These are phyloP conservation scores for Emmonsiellopsis sp. DNA, from an alignment of 2,329 filamentous ascomycete genomes.

Conservation along the genomic window DNA sequence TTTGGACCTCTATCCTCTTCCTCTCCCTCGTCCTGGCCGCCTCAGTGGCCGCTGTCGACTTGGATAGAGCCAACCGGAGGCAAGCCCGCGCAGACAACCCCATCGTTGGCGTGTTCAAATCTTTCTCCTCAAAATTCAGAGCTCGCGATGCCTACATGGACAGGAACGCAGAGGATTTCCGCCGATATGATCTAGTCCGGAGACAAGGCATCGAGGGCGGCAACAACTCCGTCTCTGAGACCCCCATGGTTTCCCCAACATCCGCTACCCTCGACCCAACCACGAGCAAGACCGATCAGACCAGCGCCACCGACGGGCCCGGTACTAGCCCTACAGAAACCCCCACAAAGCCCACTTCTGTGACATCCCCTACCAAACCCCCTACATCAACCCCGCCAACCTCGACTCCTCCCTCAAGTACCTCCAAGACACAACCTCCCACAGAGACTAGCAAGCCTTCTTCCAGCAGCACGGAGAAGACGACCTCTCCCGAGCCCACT, in stretches of 20 bases:
- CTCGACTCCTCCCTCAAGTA: slow-evolving; percentile 17
- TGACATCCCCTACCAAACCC: slow-evolving; percentile 2
- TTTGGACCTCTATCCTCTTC: neutral
- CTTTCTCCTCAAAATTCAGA: neutral
- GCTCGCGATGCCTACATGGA: neutral
- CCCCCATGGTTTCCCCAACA: neutral
- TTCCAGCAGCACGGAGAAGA: slow-evolving; percentile 11
- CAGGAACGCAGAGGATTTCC: neutral
- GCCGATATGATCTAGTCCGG: neutral
- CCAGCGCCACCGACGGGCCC: no score
- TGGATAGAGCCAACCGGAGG: neutral
- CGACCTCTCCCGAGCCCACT: neutral
- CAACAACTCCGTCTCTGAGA: neutral
- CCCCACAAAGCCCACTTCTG: neutral
- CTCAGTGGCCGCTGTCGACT: neutral
- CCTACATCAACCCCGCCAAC: neutral
- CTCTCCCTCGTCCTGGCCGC: neutral
- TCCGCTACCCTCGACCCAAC: neutral
- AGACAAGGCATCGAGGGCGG: neutral
- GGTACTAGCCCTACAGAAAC: no score
- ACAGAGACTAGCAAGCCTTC: slow-evolving; percentile 4
- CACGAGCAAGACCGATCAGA: no score
- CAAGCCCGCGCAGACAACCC: neutral
- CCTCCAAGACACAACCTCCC: slow-evolving; percentile 17
- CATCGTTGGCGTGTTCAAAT: neutral